Percentiles rank a stretch among this genome's conserved stretches.
These are phyloP conservation scores for Cystobasidium slooffiae DNA, from an alignment of 1,284 basidiomycete genomes.

Conservation along the genomic window DNA sequence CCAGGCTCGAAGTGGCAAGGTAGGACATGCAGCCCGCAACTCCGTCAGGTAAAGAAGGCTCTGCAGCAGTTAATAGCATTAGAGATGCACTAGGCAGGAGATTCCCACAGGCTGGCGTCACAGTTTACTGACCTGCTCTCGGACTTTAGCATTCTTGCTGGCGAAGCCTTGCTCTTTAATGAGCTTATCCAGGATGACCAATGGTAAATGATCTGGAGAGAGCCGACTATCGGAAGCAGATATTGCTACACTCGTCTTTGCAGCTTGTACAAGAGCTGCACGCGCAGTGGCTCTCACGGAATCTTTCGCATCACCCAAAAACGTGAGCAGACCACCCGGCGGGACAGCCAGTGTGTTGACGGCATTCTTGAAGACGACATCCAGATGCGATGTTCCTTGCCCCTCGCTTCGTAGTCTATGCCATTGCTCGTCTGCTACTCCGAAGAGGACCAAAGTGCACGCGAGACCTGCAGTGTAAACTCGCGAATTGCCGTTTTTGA, in stretches of 20 bases:
- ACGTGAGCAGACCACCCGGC: conserved; percentile 59
- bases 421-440: conserved; percentile 23
- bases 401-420: conserved; percentile 65
- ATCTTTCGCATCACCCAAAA: conserved; percentile 73
- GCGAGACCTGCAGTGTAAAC: conserved; percentile 58
- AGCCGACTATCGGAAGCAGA: conserved; percentile 66
- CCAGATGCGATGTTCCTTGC: conserved; percentile 63
- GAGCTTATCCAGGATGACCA: conserved; percentile 76
- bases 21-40: conserved; percentile 59
- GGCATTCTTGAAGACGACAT: conserved; percentile 64
- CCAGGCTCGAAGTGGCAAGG: conserved; percentile 82
- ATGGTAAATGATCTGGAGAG: conserved; percentile 69
- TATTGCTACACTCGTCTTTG: conserved; percentile 61
- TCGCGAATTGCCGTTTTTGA: conserved; percentile 60
- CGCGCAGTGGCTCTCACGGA: conserved; percentile 62
- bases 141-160: conserved; percentile 63
- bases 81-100: not conserved
- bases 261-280: conserved; percentile 62
- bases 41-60: conserved; percentile 37
- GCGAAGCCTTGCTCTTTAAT: conserved; percentile 76
- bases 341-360: conserved; percentile 52
- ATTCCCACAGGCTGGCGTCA: not conserved
- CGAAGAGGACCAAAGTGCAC: conserved; percentile 52
- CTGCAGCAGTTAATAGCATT: not conserved
- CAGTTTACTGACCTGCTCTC: conserved; percentile 71